These are phyloP conservation scores for Colletotrichum sp. DNA, from an alignment of 2,329 filamentous ascomycete species.

Conservation along the genomic window DNA sequence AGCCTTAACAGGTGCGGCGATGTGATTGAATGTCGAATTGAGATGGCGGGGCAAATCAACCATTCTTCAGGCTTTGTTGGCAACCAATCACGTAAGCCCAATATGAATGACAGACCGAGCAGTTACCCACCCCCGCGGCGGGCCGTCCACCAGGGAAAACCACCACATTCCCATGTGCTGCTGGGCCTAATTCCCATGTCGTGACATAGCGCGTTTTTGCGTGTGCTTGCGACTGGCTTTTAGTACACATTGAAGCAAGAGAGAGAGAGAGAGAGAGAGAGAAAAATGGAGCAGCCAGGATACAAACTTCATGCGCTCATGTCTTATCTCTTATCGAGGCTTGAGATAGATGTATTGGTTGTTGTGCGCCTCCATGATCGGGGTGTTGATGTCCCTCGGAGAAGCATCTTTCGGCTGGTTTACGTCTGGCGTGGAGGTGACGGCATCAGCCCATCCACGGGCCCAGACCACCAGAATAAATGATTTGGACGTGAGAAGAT, in stretches of 20 bases:
- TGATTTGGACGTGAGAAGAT: not conserved
- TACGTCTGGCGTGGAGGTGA: constrained; percentile 5
- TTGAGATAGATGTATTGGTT: not conserved
- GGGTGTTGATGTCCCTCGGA: constrained; percentile 11
- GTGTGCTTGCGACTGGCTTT: not conserved
- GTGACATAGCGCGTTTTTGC: not conserved
- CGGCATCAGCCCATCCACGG: constrained; percentile 4
- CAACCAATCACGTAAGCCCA: not conserved
- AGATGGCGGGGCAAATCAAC: not conserved
- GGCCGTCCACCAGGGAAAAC: not conserved
- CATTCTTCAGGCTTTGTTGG: not conserved
- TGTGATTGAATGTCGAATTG: not conserved
- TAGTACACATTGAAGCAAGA: not conserved
- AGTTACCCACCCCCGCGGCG: not conserved
- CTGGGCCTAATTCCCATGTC: not conserved
- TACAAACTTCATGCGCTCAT: not conserved
- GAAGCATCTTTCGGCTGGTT: constrained; percentile 13
- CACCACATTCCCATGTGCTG: not conserved
- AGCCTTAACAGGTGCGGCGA: not conserved
- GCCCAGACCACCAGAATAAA: not conserved
- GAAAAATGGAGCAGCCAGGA: not conserved
- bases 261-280: not conserved
- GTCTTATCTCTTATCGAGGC: constrained; percentile 8
- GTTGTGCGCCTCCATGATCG: not conserved
- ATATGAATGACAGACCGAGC: not conserved